phyloP scores from a whole-genome alignment of 2,329 filamentous ascomycete genomes.

The Cytospora piceae region DNA sequence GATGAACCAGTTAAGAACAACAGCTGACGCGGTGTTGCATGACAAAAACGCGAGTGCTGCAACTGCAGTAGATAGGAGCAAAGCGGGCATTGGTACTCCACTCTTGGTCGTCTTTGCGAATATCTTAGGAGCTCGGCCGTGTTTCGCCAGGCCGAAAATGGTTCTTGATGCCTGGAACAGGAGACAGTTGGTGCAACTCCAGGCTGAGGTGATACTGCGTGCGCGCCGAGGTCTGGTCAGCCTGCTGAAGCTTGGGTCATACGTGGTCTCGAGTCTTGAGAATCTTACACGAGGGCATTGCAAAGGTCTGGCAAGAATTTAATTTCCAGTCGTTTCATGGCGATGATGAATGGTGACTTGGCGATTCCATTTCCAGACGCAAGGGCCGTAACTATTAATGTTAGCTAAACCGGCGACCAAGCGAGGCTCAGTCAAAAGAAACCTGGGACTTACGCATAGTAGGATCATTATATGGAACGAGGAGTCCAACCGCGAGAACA shows the following conservation, averaged over 20 bases:
- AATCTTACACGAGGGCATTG: constrained; percentile 60
- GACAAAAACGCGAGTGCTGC: constrained; percentile 68
- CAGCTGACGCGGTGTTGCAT: constrained; percentile 56
- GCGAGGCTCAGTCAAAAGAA: too few relatives aligned
- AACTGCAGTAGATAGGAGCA: constrained; percentile 49
- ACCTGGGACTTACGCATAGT: neutral
- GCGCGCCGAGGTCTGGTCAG: constrained; percentile 26
- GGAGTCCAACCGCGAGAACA: constrained; percentile 36
- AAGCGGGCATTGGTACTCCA: constrained; percentile 44
- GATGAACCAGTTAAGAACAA: constrained; percentile 66
- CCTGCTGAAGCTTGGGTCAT: constrained; percentile 43
- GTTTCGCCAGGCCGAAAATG: too few relatives aligned
- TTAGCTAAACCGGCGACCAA: too few relatives aligned
- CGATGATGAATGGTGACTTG: constrained; percentile 53
- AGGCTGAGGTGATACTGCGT: too few relatives aligned
- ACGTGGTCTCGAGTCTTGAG: too few relatives aligned
- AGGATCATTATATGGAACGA: constrained; percentile 40
- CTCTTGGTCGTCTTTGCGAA: constrained; percentile 51
- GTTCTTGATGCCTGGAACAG: too few relatives aligned
- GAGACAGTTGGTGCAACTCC: too few relatives aligned
- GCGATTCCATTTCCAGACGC: constrained; percentile 39
- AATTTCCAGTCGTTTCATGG: constrained; percentile 64
- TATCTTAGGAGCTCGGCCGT: constrained; percentile 49
- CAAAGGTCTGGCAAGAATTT: constrained; percentile 64
- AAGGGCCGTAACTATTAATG: constrained; percentile 32